Base-by-base conservation (phyloP, 2,329 filamentous ascomycete species). In the Trichoderma hamatum region DNA sequence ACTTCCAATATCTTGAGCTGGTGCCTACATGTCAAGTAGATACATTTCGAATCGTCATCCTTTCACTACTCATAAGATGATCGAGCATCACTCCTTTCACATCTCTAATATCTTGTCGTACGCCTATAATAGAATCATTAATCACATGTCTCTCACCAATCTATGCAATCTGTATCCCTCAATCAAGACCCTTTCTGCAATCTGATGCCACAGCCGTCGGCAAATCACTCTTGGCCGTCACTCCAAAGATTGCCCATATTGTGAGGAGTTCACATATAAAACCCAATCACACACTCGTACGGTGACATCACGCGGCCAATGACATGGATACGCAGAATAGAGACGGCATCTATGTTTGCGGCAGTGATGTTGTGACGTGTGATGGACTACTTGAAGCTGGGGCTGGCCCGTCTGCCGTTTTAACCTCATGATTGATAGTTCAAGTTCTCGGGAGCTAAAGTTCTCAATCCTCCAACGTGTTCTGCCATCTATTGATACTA, bases 301-400 rank as follows among this genome's bases (percentile, higher is more conserved):
- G 14, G 63, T 59, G 63, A 26, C 63, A 67, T 67, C 39, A n/a
- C 30, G 14, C 63, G 30, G 21, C 28, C 28, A 39, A 59, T 49
- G 11, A n/a, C 34, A 43, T 30, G 5, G 6, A 39, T n/a, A 51
- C 54, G 54, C 52, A 43, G n/a, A 67, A 58, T 19, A 43, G 58
- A 16, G 16, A 34, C 19, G 16, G 36, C 21, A 51, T 3, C 1
- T 59, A 10, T 36, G 39, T 10, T 59, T 59, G 54, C n/a, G 21
- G 54, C 54, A 67, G 63, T 55, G 54, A 67, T 67, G 54, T 11
- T 51, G 39, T 59, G 54, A 67, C 63, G 54, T 39, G 19, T 34
- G 21, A 7, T 51, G n/a, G 63, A 67, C 63, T 67, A 67, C 63
- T 67, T 67, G 63, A 67, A 59, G 63, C 21, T 32, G 39, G 55